Base-by-base conservation (phyloP, 164 flowering plant species). In the Malania oleifera region DNA sequence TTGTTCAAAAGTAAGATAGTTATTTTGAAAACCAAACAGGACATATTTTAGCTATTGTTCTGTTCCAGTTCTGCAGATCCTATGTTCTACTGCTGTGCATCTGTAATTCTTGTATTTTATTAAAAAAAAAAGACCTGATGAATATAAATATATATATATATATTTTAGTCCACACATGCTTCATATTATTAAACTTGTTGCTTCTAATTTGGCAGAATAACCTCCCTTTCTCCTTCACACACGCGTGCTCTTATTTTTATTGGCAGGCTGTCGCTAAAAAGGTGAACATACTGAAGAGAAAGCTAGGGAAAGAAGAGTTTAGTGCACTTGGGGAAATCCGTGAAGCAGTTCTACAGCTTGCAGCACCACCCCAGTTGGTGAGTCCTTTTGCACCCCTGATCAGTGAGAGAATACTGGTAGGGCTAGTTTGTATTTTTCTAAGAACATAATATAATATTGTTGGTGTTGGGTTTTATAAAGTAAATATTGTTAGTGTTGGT, bases 281-380 rank as follows among this genome's bases (percentile, higher is more conserved):
- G 64, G 48, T 93, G 64, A 59, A 73, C 52, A 57, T 41, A 19
- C 62, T 88, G 67, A 87, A 88, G 77, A 68, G 71, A 60, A 81
- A 66, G 56, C 68, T 93, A 61, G 75, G 63, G 20, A 72, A 46
- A 45, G 97, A 83, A 68, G 79, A 88, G 5, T 66, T 77, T 52
- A 54, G 62, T 67, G 76, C 64, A 41, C 96, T 93, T 18, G 73
- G 66, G 60, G 85, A 88, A 65, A 90, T 88, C 66, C 91, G 99
- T 9, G 68, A 69, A 60, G 79, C 92, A 41, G 91, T 93, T 67
- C 70, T 93, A 70, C 73, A 79, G 66, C 82, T 90, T 72, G 69
- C 62, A 37, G 87, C 92, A 41, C 95, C 97, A 64, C 49, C 80
- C 15, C 77, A 79, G 57, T 61, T 93, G 97, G 99, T 93, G 82